Evolutionary conservation across 352 stramenopile genomes (phyloP), one percentile per base, ranked within the genome.

Genomic region (Globisporangium camurandrum): DNA sequence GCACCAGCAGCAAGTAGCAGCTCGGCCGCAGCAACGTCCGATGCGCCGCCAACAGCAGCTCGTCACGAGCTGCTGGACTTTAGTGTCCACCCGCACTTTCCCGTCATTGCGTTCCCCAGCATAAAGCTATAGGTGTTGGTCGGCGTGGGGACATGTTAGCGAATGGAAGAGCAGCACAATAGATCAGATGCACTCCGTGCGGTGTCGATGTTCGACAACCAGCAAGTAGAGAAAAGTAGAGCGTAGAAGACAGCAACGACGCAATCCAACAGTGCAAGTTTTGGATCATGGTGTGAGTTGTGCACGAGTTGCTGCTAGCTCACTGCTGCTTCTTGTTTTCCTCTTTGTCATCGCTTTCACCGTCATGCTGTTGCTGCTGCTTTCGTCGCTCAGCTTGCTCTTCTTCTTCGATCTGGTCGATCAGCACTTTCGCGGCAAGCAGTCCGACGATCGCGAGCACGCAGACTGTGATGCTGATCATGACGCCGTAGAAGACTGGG

Each of bases 21-120:
- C 30, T 14, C 8, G 8, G 30, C 14, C 14, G 30, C 49, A 37
- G 20, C 31, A 16, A 24, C 41, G 16, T 9, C 31, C 12, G 26
- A 36, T 1, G 24, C 36, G 17, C 16, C 37, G 1, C 6, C 50
- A 20, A 41, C 49, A 17, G 8, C 4, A 30, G 61, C 57, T 51
- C 54, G 37, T 16, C 53, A 54, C 24, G 64, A 69, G 46, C 55
- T 68, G 45, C 65, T 88, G 5, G 71, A 90, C 49, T 88, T 87
- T 42, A 68, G 70, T 23, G 62, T 69, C 42, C 79, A 90, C 49
- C 74, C 76, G 24, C 76, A 88, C 42, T 90, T 87, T 51, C 75
- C 78, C 0, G 63, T 86, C 12, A 56, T 86, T 14, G 38, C 59
- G n/a, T 81, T 87, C 46, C 46, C 55, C 5, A 49, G 57, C 34